Evolutionary conservation across 495 filamentous ascomycete genomes (phyloP).

Genomic region (Platismatia glauca): DNA sequence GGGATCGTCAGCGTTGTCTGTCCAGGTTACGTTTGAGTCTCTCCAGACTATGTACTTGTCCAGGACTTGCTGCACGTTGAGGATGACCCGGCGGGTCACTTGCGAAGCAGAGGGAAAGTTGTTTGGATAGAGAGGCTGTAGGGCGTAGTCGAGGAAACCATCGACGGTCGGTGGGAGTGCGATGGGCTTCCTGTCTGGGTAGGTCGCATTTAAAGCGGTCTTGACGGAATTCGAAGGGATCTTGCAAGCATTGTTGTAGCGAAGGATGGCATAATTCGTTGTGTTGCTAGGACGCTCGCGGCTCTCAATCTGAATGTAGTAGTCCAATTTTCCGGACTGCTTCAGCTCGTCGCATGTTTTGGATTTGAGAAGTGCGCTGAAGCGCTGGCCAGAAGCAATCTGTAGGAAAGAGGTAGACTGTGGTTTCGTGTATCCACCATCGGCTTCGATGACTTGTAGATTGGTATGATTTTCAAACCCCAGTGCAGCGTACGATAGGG

Average conservation of each 20-base stretch:
- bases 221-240: not conserved
- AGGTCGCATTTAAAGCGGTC: not conserved
- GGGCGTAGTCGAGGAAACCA: slow-evolving; percentile 2
- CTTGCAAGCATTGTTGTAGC: not conserved
- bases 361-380: not conserved
- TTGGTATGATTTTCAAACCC: not conserved
- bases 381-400: not conserved
- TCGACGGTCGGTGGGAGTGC: not conserved
- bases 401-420: not conserved
- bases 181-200: not conserved
- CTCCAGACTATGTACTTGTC: not conserved
- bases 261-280: slow-evolving; percentile 5
- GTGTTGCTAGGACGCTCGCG: not conserved
- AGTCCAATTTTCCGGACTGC: not conserved
- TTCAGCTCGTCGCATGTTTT: not conserved
- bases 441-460: slow-evolving; percentile 1
- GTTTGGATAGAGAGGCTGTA: slow-evolving; percentile 1
- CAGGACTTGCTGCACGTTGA: slow-evolving; percentile 1
- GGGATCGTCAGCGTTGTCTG: not conserved
- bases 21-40: not conserved
- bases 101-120: not conserved
- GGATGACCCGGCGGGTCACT: not conserved
- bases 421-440: not conserved
- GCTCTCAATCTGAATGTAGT: not conserved
- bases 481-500: not conserved